Percentiles rank a stretch among this genome's conserved stretches.
Conservation (phyloP, 768 basidiomycete species). For the Lactarius hengduanensis region DNA sequence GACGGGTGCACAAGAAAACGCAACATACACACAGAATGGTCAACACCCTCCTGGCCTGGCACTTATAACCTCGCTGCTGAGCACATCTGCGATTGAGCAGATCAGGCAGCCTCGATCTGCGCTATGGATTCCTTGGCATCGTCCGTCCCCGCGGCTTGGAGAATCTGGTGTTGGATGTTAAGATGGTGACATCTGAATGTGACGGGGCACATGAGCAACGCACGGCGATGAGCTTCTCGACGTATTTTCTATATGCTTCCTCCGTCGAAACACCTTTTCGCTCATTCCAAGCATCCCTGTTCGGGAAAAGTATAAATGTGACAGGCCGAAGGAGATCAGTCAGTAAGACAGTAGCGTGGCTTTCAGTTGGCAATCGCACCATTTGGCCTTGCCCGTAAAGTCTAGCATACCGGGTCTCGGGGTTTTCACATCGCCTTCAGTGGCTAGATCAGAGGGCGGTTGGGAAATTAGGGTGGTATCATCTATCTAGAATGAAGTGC, state of each 20-base stretch:
- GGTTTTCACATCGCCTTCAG: slow-evolving; percentile 67
- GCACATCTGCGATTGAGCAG: background rate
- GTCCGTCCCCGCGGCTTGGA: slow-evolving; percentile 50
- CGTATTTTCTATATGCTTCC: slow-evolving; percentile 70
- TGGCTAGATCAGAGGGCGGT: slow-evolving; percentile 46
- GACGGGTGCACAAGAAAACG: background rate
- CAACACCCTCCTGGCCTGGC: background rate
- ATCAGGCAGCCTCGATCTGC: slow-evolving; percentile 56
- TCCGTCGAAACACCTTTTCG: slow-evolving; percentile 73
- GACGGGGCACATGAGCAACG: slow-evolving; percentile 28
- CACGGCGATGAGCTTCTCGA: slow-evolving; percentile 70
- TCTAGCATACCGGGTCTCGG: slow-evolving; percentile 73
- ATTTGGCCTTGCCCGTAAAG: slow-evolving; percentile 88
- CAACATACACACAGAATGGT: background rate
- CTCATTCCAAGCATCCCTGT: slow-evolving; percentile 83
- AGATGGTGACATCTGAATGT: slow-evolving; percentile 12
- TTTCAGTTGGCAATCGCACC: slow-evolving; percentile 46
- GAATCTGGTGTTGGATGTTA: slow-evolving; percentile 45
- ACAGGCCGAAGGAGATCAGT: background rate
- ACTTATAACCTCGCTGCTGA: background rate
- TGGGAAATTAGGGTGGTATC: slow-evolving; percentile 19
- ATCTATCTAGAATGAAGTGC: slow-evolving; percentile 25
- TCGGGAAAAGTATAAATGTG: background rate
- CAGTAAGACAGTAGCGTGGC: slow-evolving; percentile 10
- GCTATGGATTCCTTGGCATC: slow-evolving; percentile 54